Percentiles rank a stretch among this genome's conserved stretches.
These are phyloP conservation scores for Debaryomycetaceae sp. DNA, from an alignment of 1,139 yeast genomes.

Conservation along the genomic window DNA sequence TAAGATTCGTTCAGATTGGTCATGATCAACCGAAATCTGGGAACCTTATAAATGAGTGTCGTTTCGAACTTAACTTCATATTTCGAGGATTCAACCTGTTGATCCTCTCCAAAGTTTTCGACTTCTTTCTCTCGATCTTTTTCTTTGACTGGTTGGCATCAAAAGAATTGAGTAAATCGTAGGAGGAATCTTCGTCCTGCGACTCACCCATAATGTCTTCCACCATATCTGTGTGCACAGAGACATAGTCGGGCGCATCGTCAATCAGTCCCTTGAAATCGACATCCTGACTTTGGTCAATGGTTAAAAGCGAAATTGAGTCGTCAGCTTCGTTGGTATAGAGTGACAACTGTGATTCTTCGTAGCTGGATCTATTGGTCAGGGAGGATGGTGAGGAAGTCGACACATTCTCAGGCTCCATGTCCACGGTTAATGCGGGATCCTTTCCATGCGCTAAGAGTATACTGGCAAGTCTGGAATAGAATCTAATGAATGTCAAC, in stretches of 20 bases:
- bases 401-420: neutral
- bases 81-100: neutral
- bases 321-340: neutral
- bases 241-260: neutral
- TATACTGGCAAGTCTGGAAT: slow-evolving; percentile 14
- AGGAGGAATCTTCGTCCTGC: slow-evolving; percentile 13
- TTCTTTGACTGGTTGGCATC: slow-evolving; percentile 5
- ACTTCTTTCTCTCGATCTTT: slow-evolving; percentile 1
- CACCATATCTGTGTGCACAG: neutral
- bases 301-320: slow-evolving; percentile 3
- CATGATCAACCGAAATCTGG: neutral
- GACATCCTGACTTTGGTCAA: neutral
- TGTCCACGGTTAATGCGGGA: neutral
- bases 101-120: neutral
- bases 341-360: neutral
- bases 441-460: slow-evolving; percentile 9
- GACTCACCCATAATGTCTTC: slow-evolving; percentile 2
- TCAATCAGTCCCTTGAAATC: neutral
- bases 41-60: neutral
- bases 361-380: neutral
- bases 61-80: neutral
- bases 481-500: slow-evolving; percentile 12
- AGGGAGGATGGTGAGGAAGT: neutral
- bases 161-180: slow-evolving; percentile 13
- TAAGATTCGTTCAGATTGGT: neutral